Evolutionary conservation across 2,329 filamentous ascomycete species (phyloP).

Genomic region (Colletotrichum horii): DNA sequence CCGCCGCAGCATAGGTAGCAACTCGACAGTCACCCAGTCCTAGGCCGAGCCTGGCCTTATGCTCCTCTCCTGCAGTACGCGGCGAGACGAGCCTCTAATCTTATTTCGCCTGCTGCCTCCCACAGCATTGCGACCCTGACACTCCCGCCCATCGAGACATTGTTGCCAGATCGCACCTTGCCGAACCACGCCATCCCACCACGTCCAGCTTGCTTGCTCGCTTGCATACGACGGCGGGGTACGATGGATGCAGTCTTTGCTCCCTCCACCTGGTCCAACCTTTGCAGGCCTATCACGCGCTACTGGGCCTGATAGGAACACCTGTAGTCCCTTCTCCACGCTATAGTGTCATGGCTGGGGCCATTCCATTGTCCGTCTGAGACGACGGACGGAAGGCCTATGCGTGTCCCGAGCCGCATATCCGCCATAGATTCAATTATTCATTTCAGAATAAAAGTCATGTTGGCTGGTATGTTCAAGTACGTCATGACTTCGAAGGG

Average conservation of each 20-base stretch:
- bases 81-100: not conserved
- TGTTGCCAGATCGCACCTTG: not conserved
- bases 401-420: not conserved
- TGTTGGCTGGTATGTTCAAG: not conserved
- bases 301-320: not conserved
- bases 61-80: not conserved
- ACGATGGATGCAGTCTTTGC: not conserved
- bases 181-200: not conserved
- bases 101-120: not conserved
- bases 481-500: constrained; percentile 15
- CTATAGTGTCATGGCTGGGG: not conserved
- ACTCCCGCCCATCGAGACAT: not conserved
- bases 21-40: not conserved
- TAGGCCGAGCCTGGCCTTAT: not conserved
- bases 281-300: not conserved
- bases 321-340: not conserved
- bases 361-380: not conserved
- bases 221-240: not conserved
- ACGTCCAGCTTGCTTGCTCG: not conserved
- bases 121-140: not conserved
- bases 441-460: not conserved
- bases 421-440: not conserved
- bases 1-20: not conserved
- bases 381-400: not conserved
- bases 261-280: not conserved